Evolutionary conservation across 352 stramenopile genomes (phyloP).

Genomic region (Pseudoperonospora humuli): DNA sequence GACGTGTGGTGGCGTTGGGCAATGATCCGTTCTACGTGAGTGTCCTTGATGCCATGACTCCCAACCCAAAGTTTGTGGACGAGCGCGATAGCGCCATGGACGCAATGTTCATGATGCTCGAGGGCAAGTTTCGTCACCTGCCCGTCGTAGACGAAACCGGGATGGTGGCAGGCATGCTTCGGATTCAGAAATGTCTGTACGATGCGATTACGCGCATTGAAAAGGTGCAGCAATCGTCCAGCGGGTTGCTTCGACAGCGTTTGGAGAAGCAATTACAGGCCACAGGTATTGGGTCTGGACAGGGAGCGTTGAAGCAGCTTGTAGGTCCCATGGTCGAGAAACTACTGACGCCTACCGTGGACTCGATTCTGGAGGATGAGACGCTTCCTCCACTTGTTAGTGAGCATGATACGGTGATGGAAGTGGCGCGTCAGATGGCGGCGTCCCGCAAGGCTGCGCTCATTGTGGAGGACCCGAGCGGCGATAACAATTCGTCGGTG

Average conservation of each 20-base stretch:
- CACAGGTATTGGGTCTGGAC: constrained; percentile 50
- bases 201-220: constrained; percentile 96
- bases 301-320: constrained; percentile 60
- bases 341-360: constrained; percentile 73
- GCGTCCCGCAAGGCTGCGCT: constrained; percentile 72
- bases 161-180: constrained; percentile 93
- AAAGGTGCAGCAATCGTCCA: constrained; percentile 76
- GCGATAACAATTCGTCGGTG: constrained; percentile 27
- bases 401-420: constrained; percentile 71
- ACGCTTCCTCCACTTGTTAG: constrained; percentile 71
- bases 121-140: constrained; percentile 93
- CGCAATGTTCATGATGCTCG: constrained; percentile 88
- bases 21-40: constrained; percentile 83
- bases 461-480: constrained; percentile 64
- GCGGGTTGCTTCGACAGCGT: constrained; percentile 57
- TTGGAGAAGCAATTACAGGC: constrained; percentile 71
- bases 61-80: constrained; percentile 84
- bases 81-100: constrained; percentile 86
- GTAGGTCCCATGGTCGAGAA: constrained; percentile 83
- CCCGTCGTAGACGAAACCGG: constrained; percentile 89
- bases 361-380: constrained; percentile 74
- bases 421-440: constrained; percentile 83
- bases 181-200: constrained; percentile 98
- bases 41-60: constrained; percentile 80
- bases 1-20: constrained; percentile 74